A percentile compares a stretch with the other conserved stretches of the same genome.
phyloP scores from a whole-genome alignment of 2,329 filamentous ascomycete species.

The Colletotrichum sp. region DNA sequence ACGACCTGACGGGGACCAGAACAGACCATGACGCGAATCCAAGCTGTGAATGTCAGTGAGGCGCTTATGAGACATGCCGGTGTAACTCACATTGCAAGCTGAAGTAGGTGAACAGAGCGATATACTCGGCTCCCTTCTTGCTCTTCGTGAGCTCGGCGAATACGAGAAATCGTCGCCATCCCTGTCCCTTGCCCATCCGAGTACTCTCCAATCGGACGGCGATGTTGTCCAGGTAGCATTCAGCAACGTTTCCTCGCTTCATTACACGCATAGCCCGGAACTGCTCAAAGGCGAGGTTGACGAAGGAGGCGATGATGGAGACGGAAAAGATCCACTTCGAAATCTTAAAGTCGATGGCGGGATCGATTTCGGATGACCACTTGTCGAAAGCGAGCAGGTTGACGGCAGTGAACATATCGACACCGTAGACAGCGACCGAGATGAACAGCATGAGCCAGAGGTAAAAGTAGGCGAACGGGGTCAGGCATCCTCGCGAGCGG shows the following conservation, averaged over 20 bases:
- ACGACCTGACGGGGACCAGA: conserved; percentile 91
- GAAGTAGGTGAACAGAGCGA: conserved; percentile 92
- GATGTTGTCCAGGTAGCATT: conserved; percentile 88
- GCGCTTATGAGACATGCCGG: background rate
- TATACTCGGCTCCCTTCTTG: conserved; percentile 88
- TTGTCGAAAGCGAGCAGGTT: conserved; percentile 88
- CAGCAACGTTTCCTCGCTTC: conserved; percentile 82
- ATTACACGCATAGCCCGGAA: conserved; percentile 82
- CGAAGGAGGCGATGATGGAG: conserved; percentile 89
- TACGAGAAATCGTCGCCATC: conserved; percentile 90
- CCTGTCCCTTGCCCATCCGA: conserved; percentile 74
- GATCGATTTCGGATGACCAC: conserved; percentile 85
- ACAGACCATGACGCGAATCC: conserved; percentile 87
- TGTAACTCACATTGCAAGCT: conserved; percentile 62
- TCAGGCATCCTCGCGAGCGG: conserved; percentile 78
- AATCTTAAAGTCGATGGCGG: conserved; percentile 75
- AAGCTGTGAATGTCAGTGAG: conserved; percentile 57
- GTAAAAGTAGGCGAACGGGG: conserved; percentile 81
- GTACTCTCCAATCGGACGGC: conserved; percentile 86
- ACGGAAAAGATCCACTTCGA: conserved; percentile 95
- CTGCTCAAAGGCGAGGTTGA: conserved; percentile 82
- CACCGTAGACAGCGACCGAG: conserved; percentile 83
- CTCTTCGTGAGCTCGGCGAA: conserved; percentile 91
- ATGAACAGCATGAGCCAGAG: conserved; percentile 81
- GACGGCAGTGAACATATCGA: conserved; percentile 92